Percentiles rank a stretch among this genome's conserved stretches.
Conservation (phyloP, 495 filamentous ascomycete genomes). For the Neurospora terricola region DNA sequence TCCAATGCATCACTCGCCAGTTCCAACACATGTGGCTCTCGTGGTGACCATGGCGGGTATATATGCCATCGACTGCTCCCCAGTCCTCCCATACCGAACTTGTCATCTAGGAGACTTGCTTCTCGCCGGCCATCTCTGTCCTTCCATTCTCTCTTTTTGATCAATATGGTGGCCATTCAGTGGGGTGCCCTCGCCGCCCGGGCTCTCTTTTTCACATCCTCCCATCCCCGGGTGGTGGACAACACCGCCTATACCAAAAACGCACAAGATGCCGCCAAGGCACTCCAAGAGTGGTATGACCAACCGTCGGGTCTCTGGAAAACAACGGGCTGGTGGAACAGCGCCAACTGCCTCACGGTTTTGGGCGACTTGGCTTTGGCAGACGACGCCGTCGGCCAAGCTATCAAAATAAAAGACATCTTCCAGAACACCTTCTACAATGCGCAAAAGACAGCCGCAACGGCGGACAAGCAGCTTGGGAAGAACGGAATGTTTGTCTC, state of each 20-base stretch:
- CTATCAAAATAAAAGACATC: constrained; percentile 25
- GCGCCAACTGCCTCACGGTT: constrained; percentile 56
- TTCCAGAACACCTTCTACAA: constrained; percentile 33
- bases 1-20: neutral
- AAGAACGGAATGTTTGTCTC: constrained; percentile 22
- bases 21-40: neutral
- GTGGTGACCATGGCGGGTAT: neutral
- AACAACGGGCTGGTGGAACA: constrained; percentile 68
- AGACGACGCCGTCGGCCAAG: constrained; percentile 14
- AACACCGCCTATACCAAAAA: constrained; percentile 21
- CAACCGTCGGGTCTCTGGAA: constrained; percentile 51
- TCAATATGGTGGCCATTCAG: constrained; percentile 21
- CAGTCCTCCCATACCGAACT: neutral
- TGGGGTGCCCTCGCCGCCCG: constrained; percentile 29
- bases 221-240: constrained; percentile 11
- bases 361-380: constrained; percentile 50
- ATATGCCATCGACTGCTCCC: neutral
- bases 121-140: neutral
- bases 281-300: constrained; percentile 58
- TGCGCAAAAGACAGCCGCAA: constrained; percentile 26
- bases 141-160: neutral
- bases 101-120: neutral
- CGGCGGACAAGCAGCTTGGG: constrained; percentile 21
- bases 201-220: constrained; percentile 26
- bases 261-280: constrained; percentile 34